Base-by-base conservation (phyloP, 306 rosid species). In the Quillaja saponaria region DNA sequence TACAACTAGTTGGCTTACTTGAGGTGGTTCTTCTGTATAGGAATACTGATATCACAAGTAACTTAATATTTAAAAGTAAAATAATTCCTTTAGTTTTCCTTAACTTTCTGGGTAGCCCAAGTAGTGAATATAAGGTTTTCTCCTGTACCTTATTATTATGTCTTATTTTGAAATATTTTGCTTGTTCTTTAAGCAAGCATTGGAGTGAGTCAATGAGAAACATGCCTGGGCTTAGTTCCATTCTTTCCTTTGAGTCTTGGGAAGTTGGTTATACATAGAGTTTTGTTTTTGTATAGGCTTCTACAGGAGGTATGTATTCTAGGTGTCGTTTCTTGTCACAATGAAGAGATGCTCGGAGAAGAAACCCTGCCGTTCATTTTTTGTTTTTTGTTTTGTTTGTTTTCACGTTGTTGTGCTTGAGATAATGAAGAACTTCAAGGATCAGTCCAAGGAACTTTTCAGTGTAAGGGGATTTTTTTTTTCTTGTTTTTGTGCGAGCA, bases 101-200 rank as follows among this genome's bases (percentile, higher is more conserved):
- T 37, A 51, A 67, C 76, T 59, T 76, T 81, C 75, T 66, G 66
- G 56, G 81, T 57, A 70, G 66, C 54, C 71, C 68, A 76, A 61
- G 31, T 55, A 47, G 58, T 45, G 44, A 47, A 19, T 62, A 48
- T 34, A 13, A 48, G 71, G 63, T 61, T 49, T 73, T 71, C 72
- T 37, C 72, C 47, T 67, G 46, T 61, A 33, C 72, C 39, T 65
- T 65, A 53, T 55, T 49, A 21, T 61, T 60, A 49, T 70, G 38
- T 58, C 78, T 79, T 72, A 42, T 16, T 34, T 48, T 61, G 65
- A 76, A 71, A 75, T 74, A 58, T 74, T 73, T 39, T 74, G 58
- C 98, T 84, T 92, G 65, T 66, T 71, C 64, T 21, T 58, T 61
- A 88, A 92, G 95, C 82, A 71, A 92, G 76, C 73, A 66, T 64